Percentiles rank a stretch among this genome's conserved stretches.
phyloP scores from a whole-genome alignment of 495 filamentous ascomycete genomes.

The Podospora didyma region DNA sequence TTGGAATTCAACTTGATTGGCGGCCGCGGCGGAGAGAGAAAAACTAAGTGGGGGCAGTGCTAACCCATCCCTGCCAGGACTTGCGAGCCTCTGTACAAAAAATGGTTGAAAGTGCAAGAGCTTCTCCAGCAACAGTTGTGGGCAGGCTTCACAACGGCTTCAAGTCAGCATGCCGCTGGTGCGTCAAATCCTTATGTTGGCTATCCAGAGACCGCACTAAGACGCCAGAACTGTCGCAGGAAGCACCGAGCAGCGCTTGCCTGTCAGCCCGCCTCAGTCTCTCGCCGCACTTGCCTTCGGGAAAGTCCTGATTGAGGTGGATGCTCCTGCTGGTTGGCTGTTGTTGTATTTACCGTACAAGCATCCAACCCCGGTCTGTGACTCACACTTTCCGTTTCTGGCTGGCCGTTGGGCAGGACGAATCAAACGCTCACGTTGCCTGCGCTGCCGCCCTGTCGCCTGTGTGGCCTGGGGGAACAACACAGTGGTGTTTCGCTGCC shows the following conservation, averaged over 20 bases:
- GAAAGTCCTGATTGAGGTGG: not conserved
- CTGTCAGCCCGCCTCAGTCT: too few species aligned
- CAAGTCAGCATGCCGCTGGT: too few species aligned
- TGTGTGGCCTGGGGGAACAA: conserved; percentile 3
- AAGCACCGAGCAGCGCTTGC: too few species aligned
- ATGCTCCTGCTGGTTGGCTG: not conserved
- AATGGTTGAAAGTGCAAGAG: not conserved
- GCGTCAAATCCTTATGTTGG: too few species aligned
- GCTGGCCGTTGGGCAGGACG: conserved; percentile 15
- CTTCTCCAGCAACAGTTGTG: too few species aligned
- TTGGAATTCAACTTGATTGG: not conserved
- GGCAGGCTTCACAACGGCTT: too few species aligned
- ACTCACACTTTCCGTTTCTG: conserved; percentile 30
- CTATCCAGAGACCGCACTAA: too few species aligned
- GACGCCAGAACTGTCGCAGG: too few species aligned
- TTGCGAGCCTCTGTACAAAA: not conserved
- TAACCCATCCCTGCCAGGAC: not conserved
- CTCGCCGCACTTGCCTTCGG: too few species aligned
- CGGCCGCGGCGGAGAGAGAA: not conserved
- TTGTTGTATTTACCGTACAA: not conserved
- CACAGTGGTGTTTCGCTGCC: conserved; percentile 24
- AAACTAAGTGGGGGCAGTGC: conserved; percentile 8
- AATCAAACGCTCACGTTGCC: conserved; percentile 4
- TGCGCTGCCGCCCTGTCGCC: conserved; percentile 5
- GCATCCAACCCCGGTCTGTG: conserved; percentile 12